Conservation (phyloP, 441 rosid species). For the Gossypium schwendimanii region DNA sequence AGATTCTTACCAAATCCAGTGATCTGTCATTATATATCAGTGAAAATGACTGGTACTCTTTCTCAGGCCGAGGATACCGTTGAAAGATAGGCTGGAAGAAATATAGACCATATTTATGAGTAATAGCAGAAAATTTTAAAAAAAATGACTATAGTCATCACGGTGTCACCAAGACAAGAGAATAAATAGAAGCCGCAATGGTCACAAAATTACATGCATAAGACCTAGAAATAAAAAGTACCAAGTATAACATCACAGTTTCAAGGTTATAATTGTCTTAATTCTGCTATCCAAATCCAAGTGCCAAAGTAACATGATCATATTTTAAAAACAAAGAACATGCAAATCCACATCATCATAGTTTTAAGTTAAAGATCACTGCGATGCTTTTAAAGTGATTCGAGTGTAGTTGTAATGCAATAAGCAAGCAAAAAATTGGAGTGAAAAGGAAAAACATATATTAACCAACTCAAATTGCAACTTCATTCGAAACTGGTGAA, state of each 20-base stretch:
- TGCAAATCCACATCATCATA: neutral
- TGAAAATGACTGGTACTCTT: constrained; percentile 93
- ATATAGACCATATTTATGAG: constrained; percentile 20
- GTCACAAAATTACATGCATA: neutral
- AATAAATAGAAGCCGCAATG: neutral
- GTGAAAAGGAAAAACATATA: neutral
- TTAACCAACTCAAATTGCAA: neutral
- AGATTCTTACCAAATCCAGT: constrained; percentile 66
- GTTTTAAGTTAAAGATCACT: neutral
- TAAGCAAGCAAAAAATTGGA: neutral
- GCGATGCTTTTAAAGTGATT: neutral
- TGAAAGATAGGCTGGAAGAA: constrained; percentile 80
- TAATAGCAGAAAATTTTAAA: neutral
- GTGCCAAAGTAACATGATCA: neutral
- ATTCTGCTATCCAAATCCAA: neutral
- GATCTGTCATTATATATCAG: constrained; percentile 82
- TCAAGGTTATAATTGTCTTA: neutral
- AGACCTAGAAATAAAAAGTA: neutral
- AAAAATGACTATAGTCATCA: neutral
- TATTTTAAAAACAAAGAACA: neutral
- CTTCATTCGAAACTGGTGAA: neutral
- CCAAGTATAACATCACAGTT: neutral
- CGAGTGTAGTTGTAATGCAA: neutral
- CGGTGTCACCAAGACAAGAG: neutral
- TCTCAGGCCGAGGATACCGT: constrained; percentile 92